These are phyloP conservation scores for Astragalus membranaceus DNA, from an alignment of 306 rosid genomes.

Conservation along the genomic window DNA sequence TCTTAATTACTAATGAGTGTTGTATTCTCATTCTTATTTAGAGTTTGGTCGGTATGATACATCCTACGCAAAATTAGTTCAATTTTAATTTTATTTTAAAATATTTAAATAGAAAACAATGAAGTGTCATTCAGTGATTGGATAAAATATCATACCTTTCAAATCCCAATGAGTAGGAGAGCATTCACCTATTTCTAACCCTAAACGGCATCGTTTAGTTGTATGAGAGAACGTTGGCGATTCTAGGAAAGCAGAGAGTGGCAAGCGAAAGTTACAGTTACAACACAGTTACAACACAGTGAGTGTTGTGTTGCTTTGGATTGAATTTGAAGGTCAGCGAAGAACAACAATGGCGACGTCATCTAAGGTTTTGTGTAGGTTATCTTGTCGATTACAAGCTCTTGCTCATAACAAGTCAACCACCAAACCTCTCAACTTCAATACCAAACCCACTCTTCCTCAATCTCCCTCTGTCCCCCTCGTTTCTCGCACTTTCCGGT, in stretches of 20 bases:
- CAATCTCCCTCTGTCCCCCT: conserved; percentile 37
- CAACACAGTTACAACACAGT: no score
- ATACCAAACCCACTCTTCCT: not conserved
- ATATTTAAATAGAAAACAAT: no score
- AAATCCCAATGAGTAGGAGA: no score
- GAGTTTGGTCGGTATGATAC: no score
- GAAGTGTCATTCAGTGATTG: no score
- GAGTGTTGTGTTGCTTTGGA: not conserved
- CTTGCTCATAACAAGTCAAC: conserved; percentile 23
- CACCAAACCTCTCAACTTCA: conserved; percentile 31
- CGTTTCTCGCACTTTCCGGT: conserved; percentile 55
- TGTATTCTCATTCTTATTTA: no score
- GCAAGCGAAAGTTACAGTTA: not conserved
- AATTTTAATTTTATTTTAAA: no score
- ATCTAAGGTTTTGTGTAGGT: conserved; percentile 39
- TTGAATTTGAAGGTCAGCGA: not conserved
- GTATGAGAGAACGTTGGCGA: not conserved
- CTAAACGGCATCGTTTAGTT: not conserved
- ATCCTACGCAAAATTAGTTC: no score
- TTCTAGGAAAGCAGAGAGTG: not conserved
- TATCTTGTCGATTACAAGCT: conserved; percentile 45
- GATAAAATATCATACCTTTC: no score
- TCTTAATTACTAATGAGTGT: no score
- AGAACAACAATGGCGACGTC: conserved; percentile 46
- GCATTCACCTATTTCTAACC: no score